A percentile compares a stretch with the other conserved stretches of the same genome.
Evolutionary conservation across 305 asterid species (phyloP).

Genomic region (Solanum hybrid): DNA sequence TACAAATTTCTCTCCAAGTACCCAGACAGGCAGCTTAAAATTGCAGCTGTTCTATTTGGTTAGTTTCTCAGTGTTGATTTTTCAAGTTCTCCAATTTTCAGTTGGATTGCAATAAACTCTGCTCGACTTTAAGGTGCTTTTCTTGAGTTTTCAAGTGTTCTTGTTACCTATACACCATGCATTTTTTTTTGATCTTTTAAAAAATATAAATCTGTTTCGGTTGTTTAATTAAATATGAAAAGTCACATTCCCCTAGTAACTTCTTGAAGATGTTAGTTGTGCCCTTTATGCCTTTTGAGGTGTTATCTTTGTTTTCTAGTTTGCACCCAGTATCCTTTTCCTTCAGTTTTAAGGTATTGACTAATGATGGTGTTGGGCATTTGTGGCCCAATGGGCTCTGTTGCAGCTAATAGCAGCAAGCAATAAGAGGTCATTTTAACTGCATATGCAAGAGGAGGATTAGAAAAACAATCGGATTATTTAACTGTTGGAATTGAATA

Average conservation of each 20-base stretch:
- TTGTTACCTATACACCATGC: neutral
- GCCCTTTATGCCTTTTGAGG: neutral
- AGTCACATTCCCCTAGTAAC: neutral
- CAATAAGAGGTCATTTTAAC: neutral
- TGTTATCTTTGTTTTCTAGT: neutral
- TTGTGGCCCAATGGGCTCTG: neutral
- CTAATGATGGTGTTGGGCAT: neutral
- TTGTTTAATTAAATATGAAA: neutral
- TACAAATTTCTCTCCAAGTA: conserved; percentile 76
- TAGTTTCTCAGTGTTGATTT: conserved; percentile 20
- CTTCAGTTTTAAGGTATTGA: neutral
- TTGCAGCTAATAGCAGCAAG: neutral
- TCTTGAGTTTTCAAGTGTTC: neutral
- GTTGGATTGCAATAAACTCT: neutral
- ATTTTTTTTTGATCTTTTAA: neutral
- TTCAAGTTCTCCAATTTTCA: neutral
- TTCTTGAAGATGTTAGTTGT: neutral
- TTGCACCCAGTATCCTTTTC: neutral
- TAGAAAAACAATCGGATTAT: neutral
- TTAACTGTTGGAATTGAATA: neutral
- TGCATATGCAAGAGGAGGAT: neutral
- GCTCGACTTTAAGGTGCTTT: neutral
- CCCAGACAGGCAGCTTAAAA: conserved; percentile 82
- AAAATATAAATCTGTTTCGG: neutral
- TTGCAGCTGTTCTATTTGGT: conserved; percentile 89